Percentiles rank a stretch among this genome's conserved stretches.
These are phyloP conservation scores for Candida alai DNA, from an alignment of 805 yeast genomes.

Conservation along the genomic window DNA sequence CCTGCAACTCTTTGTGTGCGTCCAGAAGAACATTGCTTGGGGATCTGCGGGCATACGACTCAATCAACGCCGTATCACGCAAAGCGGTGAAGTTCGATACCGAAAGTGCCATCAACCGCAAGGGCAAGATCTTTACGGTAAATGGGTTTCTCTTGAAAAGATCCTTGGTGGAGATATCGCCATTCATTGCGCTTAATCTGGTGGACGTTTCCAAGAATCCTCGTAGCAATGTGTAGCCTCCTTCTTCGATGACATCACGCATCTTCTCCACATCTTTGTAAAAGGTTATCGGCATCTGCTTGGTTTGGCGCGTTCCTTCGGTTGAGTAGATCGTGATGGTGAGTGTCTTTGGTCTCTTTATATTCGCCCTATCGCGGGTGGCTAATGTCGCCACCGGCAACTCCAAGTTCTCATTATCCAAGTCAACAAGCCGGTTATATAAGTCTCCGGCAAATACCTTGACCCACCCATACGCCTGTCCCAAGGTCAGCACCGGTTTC, in stretches of 20 bases:
- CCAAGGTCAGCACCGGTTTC: constrained; percentile 44
- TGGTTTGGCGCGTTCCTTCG: constrained; percentile 26
- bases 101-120: constrained; percentile 47
- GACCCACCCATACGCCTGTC: constrained; percentile 74
- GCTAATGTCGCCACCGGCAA: constrained; percentile 18
- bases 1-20: constrained; percentile 10
- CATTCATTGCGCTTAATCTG: constrained; percentile 20
- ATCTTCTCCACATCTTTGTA: constrained; percentile 35
- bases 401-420: constrained; percentile 59
- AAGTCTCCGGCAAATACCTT: constrained; percentile 80
- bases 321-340: constrained; percentile 33
- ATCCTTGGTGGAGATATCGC: constrained; percentile 16
- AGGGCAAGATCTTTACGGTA: constrained; percentile 34
- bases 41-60: constrained; percentile 19
- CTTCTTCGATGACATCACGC: constrained; percentile 20
- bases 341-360: constrained; percentile 54
- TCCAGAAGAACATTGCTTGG: not conserved
- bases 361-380: constrained; percentile 19
- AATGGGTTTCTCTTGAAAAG: constrained; percentile 13
- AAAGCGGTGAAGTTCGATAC: constrained; percentile 52
- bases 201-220: constrained; percentile 31
- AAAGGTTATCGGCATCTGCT: constrained; percentile 39
- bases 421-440: constrained; percentile 62
- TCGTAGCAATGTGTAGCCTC: constrained; percentile 37
- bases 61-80: constrained; percentile 31